Conservation (phyloP, 2,329 filamentous ascomycete genomes). For the Fusarium setosum region DNA sequence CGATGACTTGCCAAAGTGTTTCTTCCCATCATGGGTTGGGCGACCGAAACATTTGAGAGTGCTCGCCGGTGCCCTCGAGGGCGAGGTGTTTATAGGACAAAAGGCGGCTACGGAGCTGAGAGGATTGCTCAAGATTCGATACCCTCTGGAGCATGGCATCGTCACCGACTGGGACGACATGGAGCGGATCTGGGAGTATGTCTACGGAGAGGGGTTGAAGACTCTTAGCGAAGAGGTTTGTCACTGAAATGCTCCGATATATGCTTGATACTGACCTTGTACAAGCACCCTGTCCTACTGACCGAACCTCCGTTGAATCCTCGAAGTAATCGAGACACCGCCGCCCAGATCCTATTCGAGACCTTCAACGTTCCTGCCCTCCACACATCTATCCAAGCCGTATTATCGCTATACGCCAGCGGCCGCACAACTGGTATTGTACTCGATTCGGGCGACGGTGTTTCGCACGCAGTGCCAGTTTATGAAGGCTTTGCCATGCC, state of each 20-base stretch:
- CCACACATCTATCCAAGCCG: constrained; percentile 97
- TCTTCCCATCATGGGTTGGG: constrained; percentile 97
- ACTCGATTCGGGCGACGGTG: constrained; percentile 93
- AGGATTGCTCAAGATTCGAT: constrained; percentile 93
- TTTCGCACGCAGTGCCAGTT: constrained; percentile 96
- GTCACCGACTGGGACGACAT: constrained; percentile 99
- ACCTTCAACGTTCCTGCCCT: constrained; percentile 98
- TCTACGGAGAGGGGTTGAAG: constrained; percentile 96
- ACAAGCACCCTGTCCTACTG: constrained; percentile 89
- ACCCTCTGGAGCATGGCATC: constrained; percentile 96
- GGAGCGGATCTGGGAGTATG: constrained; percentile 99
- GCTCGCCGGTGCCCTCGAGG: constrained; percentile 94
- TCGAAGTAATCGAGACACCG: constrained; percentile 93
- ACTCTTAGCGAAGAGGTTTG: constrained; percentile 93
- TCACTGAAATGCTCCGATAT: not conserved
- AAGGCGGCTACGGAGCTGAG: constrained; percentile 88
- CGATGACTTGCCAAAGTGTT: constrained; percentile 95
- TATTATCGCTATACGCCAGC: constrained; percentile 94
- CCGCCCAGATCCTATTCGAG: constrained; percentile 97
- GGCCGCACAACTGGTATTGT: constrained; percentile 97
- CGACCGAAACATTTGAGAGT: constrained; percentile 95
- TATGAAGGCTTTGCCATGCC: constrained; percentile 98
- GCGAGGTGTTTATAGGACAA: constrained; percentile 96
- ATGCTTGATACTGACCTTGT: constrained; percentile 35
- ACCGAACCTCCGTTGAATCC: constrained; percentile 97